phyloP scores from a whole-genome alignment of 352 stramenopile species.

The Phytophthora vignae region DNA sequence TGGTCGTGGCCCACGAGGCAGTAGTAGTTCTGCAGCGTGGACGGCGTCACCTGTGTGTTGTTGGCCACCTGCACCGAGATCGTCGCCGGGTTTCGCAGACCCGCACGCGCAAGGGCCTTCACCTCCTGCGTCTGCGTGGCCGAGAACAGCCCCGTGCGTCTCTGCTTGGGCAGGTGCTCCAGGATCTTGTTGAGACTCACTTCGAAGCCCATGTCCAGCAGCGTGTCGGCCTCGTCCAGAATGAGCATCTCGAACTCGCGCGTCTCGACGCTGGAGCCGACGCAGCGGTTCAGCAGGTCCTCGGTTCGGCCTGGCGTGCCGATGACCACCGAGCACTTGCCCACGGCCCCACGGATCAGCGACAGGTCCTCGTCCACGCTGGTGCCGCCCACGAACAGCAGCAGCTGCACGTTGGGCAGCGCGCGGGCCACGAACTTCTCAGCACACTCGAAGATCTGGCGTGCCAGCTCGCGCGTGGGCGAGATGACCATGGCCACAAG shows the following conservation, averaged over 20 bases:
- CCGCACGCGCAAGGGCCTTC: slow-evolving; percentile 94
- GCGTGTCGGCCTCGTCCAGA: slow-evolving; percentile 99
- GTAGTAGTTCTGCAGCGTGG: slow-evolving; percentile 95
- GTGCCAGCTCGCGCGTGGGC: slow-evolving; percentile 90
- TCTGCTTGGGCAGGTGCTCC: slow-evolving; percentile 96
- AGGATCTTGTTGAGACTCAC: slow-evolving; percentile 97
- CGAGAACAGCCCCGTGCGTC: slow-evolving; percentile 94
- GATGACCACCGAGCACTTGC: slow-evolving; percentile 81
- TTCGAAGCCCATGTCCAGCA: slow-evolving; percentile 98
- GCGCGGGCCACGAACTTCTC: slow-evolving; percentile 68
- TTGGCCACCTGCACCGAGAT: slow-evolving; percentile 97
- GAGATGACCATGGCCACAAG: slow-evolving; percentile 88
- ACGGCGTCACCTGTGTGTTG: slow-evolving; percentile 79
- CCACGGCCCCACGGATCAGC: slow-evolving; percentile 61
- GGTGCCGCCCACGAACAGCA: slow-evolving; percentile 93
- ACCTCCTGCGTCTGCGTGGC: slow-evolving; percentile 96
- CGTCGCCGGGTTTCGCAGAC: slow-evolving; percentile 98
- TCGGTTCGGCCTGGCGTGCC: slow-evolving; percentile 86
- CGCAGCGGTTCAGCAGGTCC: slow-evolving; percentile 90
- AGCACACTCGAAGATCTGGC: slow-evolving; percentile 85
- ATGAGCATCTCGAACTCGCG: slow-evolving; percentile 98
- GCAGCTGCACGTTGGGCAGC: slow-evolving; percentile 69
- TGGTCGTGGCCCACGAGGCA: slow-evolving; percentile 94
- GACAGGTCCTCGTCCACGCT: slow-evolving; percentile 88
- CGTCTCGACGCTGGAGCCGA: slow-evolving; percentile 81